Percentiles rank a stretch among this genome's conserved stretches.
Evolutionary conservation across 2,329 filamentous ascomycete species (phyloP).

Genomic region (Dactylonectria estremocensis): DNA sequence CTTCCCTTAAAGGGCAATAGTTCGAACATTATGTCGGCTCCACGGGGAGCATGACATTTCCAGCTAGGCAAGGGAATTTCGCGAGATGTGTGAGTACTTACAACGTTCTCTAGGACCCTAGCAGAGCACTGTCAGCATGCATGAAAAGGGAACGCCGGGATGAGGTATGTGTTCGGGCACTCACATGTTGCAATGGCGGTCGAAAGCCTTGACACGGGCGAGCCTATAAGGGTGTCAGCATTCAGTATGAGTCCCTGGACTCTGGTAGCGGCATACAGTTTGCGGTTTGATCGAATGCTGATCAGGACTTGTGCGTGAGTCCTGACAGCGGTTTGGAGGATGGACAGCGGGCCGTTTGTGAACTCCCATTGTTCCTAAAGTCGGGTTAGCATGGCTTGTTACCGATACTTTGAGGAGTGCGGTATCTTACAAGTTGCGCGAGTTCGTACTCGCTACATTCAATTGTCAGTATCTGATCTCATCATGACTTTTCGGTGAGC

Average conservation of each 20-base stretch:
- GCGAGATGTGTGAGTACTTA: slow-evolving; percentile 1
- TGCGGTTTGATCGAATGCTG: slow-evolving; percentile 30
- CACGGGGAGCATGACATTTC: not conserved
- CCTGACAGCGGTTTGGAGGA: slow-evolving; percentile 26
- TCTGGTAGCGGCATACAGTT: slow-evolving; percentile 11
- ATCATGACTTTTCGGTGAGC: not conserved
- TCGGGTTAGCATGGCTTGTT: not conserved
- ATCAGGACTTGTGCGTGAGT: slow-evolving; percentile 30
- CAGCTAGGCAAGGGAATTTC: not conserved
- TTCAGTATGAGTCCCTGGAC: no score
- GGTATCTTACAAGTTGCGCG: slow-evolving; percentile 23
- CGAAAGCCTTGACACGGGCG: no score
- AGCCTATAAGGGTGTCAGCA: no score
- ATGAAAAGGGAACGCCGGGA: no score
- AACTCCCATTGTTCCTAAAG: slow-evolving; percentile 28
- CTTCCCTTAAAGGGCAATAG: no score
- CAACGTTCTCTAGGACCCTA: slow-evolving; percentile 28
- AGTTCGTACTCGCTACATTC: slow-evolving; percentile 23
- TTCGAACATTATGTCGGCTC: not conserved
- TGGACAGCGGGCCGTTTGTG: slow-evolving; percentile 25
- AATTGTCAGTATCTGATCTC: slow-evolving; percentile 17
- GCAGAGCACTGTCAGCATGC: slow-evolving; percentile 5
- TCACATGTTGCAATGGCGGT: no score
- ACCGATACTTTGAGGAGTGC: not conserved
- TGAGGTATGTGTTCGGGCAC: no score